Evolutionary conservation across 1,284 basidiomycete genomes (phyloP).

Genomic region (Ceratobasidium sp.): DNA sequence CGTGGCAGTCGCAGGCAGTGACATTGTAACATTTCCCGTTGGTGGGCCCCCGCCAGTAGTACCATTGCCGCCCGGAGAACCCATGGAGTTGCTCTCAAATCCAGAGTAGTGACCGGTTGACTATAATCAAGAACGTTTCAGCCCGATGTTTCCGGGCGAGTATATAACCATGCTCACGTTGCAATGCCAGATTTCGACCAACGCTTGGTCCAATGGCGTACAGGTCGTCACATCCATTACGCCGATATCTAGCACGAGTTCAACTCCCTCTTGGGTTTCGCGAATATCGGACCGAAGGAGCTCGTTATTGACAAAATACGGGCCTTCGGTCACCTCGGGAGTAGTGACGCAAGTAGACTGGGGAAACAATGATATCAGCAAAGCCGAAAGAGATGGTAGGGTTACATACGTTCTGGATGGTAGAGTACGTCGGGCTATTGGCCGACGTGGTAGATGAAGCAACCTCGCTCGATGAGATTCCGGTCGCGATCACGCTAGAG

Average conservation of each 20-base stretch:
- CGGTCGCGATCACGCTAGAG: slow-evolving; percentile 29
- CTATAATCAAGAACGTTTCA: background rate
- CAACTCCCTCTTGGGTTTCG: slow-evolving; percentile 66
- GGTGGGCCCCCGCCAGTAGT: too few species aligned
- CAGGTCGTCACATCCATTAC: slow-evolving; percentile 82
- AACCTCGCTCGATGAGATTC: slow-evolving; percentile 19
- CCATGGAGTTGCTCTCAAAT: slow-evolving; percentile 54
- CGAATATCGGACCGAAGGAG: slow-evolving; percentile 66
- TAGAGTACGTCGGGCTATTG: slow-evolving; percentile 31
- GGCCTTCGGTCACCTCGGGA: slow-evolving; percentile 61
- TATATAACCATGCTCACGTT: slow-evolving; percentile 50
- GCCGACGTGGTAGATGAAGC: slow-evolving; percentile 21
- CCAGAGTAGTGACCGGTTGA: slow-evolving; percentile 62
- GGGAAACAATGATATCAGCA: too few species aligned
- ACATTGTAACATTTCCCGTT: background rate
- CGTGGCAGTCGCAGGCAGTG: background rate
- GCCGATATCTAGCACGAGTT: slow-evolving; percentile 73
- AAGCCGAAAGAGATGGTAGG: background rate
- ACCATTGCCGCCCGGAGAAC: background rate
- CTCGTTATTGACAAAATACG: slow-evolving; percentile 64
- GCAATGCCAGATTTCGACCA: slow-evolving; percentile 77
- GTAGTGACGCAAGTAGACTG: slow-evolving; percentile 53
- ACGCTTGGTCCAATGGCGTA: slow-evolving; percentile 72
- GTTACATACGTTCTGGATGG: slow-evolving; percentile 31
- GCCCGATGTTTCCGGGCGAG: background rate